phyloP scores from a whole-genome alignment of 129 eudicot species.

The Oenanthe sinensis region DNA sequence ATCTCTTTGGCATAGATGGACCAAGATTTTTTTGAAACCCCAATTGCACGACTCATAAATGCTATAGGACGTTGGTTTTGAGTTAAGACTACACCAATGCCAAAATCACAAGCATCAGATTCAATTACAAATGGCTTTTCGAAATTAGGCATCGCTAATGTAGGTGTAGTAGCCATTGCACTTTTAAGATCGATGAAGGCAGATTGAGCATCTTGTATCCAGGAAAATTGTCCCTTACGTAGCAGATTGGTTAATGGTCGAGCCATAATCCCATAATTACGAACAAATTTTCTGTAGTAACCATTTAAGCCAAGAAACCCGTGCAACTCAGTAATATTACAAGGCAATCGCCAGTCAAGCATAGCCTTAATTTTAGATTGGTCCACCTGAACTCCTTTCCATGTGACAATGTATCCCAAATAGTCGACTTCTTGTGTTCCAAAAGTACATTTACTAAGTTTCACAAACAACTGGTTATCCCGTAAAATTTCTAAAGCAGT shows the following conservation, averaged over 20 bases:
- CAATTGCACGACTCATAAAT: too few relatives aligned
- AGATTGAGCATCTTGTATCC: background rate
- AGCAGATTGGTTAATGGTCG: too few relatives aligned
- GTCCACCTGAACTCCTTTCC: slow-evolving; percentile 1
- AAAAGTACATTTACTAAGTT: too few relatives aligned
- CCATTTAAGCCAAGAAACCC: slow-evolving; percentile 6
- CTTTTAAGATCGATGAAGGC: background rate
- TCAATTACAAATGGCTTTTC: background rate
- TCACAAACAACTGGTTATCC: too few relatives aligned
- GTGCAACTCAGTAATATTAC: background rate
- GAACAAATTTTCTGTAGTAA: too few relatives aligned
- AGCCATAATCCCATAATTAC: too few relatives aligned
- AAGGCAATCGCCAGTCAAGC: slow-evolving; percentile 4
- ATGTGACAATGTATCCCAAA: background rate
- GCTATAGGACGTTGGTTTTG: too few relatives aligned
- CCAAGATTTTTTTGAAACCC: background rate
- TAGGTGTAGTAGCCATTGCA: slow-evolving; percentile 5
- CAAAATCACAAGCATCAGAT: too few relatives aligned
- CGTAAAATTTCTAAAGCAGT: too few relatives aligned
- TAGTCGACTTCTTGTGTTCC: too few relatives aligned
- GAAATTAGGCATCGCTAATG: background rate
- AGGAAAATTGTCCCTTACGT: too few relatives aligned
- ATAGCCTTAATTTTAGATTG: background rate
- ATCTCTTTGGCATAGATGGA: background rate
- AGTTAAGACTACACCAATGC: too few relatives aligned